phyloP scores from a whole-genome alignment of 2,329 filamentous ascomycete species.

The Cladosporium oxysporum region DNA sequence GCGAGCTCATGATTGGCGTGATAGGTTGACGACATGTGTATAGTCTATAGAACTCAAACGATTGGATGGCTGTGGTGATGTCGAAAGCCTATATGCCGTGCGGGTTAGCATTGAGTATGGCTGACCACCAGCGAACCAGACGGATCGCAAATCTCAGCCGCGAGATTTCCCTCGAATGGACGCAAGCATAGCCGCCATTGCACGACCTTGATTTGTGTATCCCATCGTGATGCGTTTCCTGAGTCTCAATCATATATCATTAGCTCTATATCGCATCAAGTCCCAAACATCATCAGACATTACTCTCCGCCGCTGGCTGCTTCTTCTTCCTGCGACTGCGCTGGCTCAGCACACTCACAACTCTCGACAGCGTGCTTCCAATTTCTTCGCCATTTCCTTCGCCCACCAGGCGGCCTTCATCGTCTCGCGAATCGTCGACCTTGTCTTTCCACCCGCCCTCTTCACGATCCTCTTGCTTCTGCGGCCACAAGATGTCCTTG shows the following conservation, averaged over 20 bases:
- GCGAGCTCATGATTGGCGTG: not conserved
- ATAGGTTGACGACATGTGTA: not conserved
- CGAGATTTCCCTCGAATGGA: not conserved
- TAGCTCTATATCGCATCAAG: not conserved
- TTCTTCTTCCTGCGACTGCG: slow-evolving; percentile 14
- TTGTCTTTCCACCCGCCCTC: slow-evolving; percentile 56
- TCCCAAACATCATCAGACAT: slow-evolving; percentile 4
- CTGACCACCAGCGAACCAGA: not conserved
- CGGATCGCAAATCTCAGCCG: not conserved
- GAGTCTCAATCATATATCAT: not conserved
- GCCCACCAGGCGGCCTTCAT: not conserved
- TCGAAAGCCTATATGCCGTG: not conserved
- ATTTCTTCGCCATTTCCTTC: not conserved
- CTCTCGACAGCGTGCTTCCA: slow-evolving; percentile 2
- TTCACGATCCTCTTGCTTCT: slow-evolving; percentile 66
- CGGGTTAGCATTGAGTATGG: not conserved
- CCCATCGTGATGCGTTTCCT: too few relatives aligned
- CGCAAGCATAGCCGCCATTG: too few relatives aligned
- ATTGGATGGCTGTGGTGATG: not conserved
- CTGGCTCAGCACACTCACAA: slow-evolving; percentile 11
- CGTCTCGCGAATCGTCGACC: not conserved
- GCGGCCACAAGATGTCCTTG: slow-evolving; percentile 74
- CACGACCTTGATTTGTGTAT: too few relatives aligned
- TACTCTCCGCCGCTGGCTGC: not conserved
- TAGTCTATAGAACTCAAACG: not conserved